phyloP scores from a whole-genome alignment of 176 grass and related monocot species.

The Oryza coarctata region DNA sequence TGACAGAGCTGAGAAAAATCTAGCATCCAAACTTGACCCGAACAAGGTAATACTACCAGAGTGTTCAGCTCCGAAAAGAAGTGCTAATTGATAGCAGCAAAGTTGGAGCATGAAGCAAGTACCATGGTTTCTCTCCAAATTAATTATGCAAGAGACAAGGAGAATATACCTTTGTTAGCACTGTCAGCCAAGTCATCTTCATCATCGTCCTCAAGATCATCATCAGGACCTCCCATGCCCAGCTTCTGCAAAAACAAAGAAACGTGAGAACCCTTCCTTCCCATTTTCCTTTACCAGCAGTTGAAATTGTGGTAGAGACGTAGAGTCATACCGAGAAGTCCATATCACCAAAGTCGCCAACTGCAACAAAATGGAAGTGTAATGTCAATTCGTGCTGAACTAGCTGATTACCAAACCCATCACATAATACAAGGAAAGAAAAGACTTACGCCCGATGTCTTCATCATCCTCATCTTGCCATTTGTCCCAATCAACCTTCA shows the following conservation, averaged over 20 bases:
- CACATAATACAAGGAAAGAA: neutral
- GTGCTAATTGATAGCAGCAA: neutral
- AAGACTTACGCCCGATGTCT: constrained; percentile 52
- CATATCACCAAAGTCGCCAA: constrained; percentile 74
- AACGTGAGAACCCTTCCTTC: constrained; percentile 9
- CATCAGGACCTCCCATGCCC: constrained; percentile 67
- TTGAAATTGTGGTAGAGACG: neutral
- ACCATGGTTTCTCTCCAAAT: too few species aligned
- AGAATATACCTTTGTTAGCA: constrained; percentile 44
- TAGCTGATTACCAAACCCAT: neutral
- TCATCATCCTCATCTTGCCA: constrained; percentile 96
- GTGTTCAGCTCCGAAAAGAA: neutral
- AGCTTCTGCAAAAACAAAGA: constrained; percentile 65
- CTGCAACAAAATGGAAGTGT: constrained; percentile 29
- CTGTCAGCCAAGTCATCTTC: constrained; percentile 53
- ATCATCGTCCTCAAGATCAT: constrained; percentile 58
- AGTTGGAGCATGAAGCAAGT: neutral
- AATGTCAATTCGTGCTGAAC: neutral
- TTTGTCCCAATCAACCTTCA: constrained; percentile 98
- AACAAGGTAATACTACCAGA: neutral
- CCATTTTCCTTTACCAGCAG: neutral
- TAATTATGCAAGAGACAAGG: neutral
- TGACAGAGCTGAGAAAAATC: neutral
- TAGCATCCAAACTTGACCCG: neutral
- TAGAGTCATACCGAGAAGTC: constrained; percentile 74